Conservation (phyloP, 108 stramenopile genomes). For the Nannochloropsis salina region DNA sequence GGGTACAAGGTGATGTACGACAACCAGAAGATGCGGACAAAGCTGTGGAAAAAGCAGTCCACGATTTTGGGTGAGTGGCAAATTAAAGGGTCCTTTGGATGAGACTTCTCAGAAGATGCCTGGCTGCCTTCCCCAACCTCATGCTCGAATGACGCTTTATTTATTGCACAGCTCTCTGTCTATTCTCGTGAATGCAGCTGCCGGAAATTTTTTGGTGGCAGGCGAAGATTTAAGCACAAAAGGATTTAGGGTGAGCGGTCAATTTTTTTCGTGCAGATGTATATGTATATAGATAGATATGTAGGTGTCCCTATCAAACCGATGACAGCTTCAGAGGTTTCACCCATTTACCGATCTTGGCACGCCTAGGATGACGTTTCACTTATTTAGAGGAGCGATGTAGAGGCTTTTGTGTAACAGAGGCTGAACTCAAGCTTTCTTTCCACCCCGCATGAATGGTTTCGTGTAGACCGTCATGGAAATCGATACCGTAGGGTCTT, state of each 20-base stretch:
- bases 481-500: conserved; percentile 81
- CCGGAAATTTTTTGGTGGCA: conserved; percentile 81
- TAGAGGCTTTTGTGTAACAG: neutral
- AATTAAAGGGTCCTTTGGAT: neutral
- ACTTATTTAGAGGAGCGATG: neutral
- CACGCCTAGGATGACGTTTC: neutral
- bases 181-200: conserved; percentile 78
- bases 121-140: no score
- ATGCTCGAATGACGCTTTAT: no score
- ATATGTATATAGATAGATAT: no score
- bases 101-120: no score
- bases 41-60: conserved; percentile 58
- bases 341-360: neutral
- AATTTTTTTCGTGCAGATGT: no score
- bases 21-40: conserved; percentile 59
- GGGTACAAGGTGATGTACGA: conserved; percentile 61
- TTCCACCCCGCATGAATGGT: no score
- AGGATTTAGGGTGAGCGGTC: conserved; percentile 55
- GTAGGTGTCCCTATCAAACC: no score
- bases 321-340: no score
- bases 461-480: conserved; percentile 74
- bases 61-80: conserved; percentile 63
- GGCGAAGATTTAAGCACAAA: conserved; percentile 73
- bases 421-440: no score
- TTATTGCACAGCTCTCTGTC: neutral